These are phyloP conservation scores for Carex myosuroides DNA, from an alignment of 176 grass and related monocot species.

Conservation along the genomic window DNA sequence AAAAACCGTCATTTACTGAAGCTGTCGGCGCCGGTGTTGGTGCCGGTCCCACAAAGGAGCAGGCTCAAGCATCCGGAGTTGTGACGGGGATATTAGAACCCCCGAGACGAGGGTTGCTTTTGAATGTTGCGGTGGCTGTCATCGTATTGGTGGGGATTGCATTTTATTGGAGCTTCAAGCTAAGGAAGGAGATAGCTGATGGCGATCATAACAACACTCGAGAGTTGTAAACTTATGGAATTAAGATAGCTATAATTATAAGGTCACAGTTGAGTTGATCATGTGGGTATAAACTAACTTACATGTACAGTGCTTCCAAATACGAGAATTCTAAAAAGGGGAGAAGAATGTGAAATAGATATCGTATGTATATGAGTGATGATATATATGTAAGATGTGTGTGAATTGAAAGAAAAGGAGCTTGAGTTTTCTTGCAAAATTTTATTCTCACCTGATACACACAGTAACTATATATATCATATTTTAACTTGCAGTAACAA, in stretches of 20 bases:
- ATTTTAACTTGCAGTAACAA: not conserved
- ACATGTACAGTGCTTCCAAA: not conserved
- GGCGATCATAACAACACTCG: not conserved
- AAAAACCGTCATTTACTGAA: not conserved
- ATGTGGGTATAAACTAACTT: not conserved
- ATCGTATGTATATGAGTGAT: not conserved
- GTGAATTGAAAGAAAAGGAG: not conserved
- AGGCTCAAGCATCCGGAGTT: not conserved
- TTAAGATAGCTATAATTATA: not conserved
- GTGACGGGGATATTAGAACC: not conserved
- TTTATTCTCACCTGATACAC: not conserved
- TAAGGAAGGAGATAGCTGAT: slow-evolving; percentile 25
- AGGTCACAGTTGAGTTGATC: not conserved
- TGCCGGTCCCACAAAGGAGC: not conserved
- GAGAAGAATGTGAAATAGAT: no score
- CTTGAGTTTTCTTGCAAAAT: slow-evolving; percentile 1
- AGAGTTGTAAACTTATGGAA: not conserved
- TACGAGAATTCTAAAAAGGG: no score
- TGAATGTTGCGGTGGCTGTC: slow-evolving; percentile 55
- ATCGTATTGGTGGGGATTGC: slow-evolving; percentile 44
- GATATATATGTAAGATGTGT: not conserved
- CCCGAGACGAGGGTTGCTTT: slow-evolving; percentile 22
- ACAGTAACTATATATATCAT: not conserved
- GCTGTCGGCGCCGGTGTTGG: not conserved
- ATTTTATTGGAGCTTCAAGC: slow-evolving; percentile 38